These are phyloP conservation scores for Rubia peregrina DNA, from an alignment of 305 asterid genomes.

Conservation along the genomic window DNA sequence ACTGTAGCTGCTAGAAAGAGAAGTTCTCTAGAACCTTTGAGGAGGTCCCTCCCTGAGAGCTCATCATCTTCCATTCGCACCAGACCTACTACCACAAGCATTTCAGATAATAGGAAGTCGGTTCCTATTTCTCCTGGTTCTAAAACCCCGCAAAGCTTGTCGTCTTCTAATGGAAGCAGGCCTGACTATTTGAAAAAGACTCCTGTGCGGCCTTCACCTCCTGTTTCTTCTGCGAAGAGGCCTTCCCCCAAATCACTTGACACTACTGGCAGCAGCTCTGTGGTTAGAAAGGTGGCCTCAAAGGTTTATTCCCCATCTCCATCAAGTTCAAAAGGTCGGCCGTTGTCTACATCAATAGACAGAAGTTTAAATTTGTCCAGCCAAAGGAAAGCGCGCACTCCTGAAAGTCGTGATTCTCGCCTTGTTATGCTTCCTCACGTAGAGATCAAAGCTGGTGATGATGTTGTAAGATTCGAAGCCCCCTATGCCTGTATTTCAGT, in stretches of 20 bases:
- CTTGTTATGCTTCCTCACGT: conserved; percentile 93
- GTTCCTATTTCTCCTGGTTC: conserved; percentile 58
- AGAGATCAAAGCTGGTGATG: conserved; percentile 88
- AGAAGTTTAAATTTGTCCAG: conserved; percentile 46
- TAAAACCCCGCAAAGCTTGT: conserved; percentile 57
- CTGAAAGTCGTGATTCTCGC: conserved; percentile 77
- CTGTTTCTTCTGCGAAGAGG: conserved; percentile 44
- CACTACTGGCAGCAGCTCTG: conserved; percentile 58
- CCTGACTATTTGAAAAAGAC: conserved; percentile 40
- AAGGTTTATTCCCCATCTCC: conserved; percentile 54
- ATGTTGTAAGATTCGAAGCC: conserved; percentile 54
- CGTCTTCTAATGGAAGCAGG: conserved; percentile 54
- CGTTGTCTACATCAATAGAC: conserved; percentile 41
- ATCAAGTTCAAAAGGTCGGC: conserved; percentile 47
- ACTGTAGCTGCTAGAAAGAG: conserved; percentile 30
- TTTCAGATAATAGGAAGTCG: conserved; percentile 47
- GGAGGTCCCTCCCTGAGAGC: conserved; percentile 82
- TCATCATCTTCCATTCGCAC: conserved; percentile 41
- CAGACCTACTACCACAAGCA: conserved; percentile 42
- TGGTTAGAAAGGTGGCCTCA: conserved; percentile 43
- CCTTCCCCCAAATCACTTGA: conserved; percentile 63
- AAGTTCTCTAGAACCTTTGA: conserved; percentile 49
- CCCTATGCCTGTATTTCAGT: neutral
- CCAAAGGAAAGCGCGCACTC: conserved; percentile 64
- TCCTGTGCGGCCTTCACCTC: conserved; percentile 42